A percentile compares a stretch with the other conserved stretches of the same genome.
Evolutionary conservation across 2,329 filamentous ascomycete genomes (phyloP).

Genomic region (Fusarium udum): DNA sequence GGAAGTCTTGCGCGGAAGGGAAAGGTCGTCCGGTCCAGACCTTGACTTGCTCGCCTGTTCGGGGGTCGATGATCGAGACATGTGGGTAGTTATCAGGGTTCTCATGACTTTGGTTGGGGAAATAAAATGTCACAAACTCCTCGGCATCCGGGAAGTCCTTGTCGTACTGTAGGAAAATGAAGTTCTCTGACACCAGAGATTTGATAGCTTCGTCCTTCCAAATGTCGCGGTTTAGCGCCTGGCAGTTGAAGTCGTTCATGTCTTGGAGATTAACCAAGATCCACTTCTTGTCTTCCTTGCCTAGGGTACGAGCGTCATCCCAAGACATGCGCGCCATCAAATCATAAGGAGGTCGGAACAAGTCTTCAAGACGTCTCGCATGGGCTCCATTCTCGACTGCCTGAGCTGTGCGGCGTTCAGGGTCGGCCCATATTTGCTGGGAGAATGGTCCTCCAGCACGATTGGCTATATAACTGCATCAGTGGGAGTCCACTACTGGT

Average conservation of each 20-base stretch:
- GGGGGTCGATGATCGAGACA: slow-evolving; percentile 93
- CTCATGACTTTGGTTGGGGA: slow-evolving; percentile 74
- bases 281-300: slow-evolving; percentile 92
- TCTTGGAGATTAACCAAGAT: slow-evolving; percentile 96
- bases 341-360: slow-evolving; percentile 93
- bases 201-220: slow-evolving; percentile 89
- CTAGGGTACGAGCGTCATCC: slow-evolving; percentile 84
- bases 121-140: slow-evolving; percentile 92
- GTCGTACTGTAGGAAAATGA: slow-evolving; percentile 93
- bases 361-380: slow-evolving; percentile 82
- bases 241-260: slow-evolving; percentile 91
- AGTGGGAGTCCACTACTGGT: neutral
- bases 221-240: slow-evolving; percentile 90
- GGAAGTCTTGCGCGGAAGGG: slow-evolving; percentile 79
- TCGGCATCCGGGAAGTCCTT: slow-evolving; percentile 82
- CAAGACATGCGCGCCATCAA: slow-evolving; percentile 83
- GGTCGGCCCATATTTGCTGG: slow-evolving; percentile 52
- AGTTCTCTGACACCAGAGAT: slow-evolving; percentile 87
- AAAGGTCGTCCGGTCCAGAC: slow-evolving; percentile 89
- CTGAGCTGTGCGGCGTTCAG: slow-evolving; percentile 32
- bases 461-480: slow-evolving; percentile 26
- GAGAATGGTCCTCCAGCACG: slow-evolving; percentile 50
- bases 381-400: slow-evolving; percentile 67
- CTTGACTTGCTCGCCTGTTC: slow-evolving; percentile 97
- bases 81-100: slow-evolving; percentile 93